Evolutionary conservation across 2,329 filamentous ascomycete species (phyloP).

Genomic region (Chalaropsis ovoidea): DNA sequence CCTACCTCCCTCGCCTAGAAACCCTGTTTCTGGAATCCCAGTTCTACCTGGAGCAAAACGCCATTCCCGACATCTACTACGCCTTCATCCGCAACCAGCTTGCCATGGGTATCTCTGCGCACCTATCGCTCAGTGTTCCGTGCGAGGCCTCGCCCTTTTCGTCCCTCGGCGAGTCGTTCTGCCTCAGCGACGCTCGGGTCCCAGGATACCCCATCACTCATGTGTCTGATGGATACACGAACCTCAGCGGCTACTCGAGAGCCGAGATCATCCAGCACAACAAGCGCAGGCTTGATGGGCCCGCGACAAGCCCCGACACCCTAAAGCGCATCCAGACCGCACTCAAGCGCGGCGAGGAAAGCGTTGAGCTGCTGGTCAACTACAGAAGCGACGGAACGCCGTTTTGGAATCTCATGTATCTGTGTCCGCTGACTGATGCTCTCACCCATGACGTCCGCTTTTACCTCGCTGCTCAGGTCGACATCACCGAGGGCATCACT

Average conservation of each 20-base stretch:
- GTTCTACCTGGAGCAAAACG: conserved; percentile 37
- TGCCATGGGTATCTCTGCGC: conserved; percentile 37
- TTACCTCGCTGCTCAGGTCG: conserved; percentile 48
- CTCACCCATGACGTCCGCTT: conserved; percentile 39
- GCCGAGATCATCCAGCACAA: conserved; percentile 41
- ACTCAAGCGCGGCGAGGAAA: conserved; percentile 37
- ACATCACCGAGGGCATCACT: conserved; percentile 46
- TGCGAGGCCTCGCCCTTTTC: conserved; percentile 36
- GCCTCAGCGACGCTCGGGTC: conserved; percentile 43
- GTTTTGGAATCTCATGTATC: conserved; percentile 49
- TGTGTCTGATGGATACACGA: conserved; percentile 43
- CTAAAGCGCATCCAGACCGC: conserved; percentile 36
- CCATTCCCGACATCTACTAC: conserved; percentile 41
- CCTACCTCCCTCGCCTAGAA: conserved; percentile 40
- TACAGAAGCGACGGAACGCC: conserved; percentile 42
- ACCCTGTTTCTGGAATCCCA: conserved; percentile 37
- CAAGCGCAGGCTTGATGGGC: conserved; percentile 42
- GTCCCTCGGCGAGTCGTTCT: conserved; percentile 50
- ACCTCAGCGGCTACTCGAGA: conserved; percentile 42
- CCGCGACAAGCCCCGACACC: conserved; percentile 37
- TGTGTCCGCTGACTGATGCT: conserved; percentile 42
- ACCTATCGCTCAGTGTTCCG: conserved; percentile 35
- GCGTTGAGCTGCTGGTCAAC: conserved; percentile 43
- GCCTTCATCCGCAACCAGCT: conserved; percentile 45
- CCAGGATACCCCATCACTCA: conserved; percentile 43